Conservation (phyloP, 495 filamentous ascomycete genomes). For the Xylaria palmicola region DNA sequence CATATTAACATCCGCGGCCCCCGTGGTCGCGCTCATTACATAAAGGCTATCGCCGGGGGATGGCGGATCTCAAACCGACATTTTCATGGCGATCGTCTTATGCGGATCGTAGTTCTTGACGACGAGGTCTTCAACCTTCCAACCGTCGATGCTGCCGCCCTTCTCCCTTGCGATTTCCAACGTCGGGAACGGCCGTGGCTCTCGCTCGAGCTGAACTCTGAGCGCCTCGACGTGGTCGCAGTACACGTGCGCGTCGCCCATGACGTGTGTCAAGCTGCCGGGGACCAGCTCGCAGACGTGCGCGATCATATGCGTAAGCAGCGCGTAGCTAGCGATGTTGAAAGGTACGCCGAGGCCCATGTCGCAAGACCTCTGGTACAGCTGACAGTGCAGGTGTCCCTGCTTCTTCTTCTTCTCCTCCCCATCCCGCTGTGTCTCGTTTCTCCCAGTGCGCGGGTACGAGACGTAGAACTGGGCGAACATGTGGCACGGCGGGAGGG, state of each 20-base stretch:
- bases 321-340: constrained; percentile 92
- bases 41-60: neutral
- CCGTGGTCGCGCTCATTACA: neutral
- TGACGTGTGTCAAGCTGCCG: constrained; percentile 82
- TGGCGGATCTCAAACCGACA: constrained; percentile 63
- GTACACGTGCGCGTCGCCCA: constrained; percentile 97
- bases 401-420: constrained; percentile 43
- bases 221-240: constrained; percentile 89
- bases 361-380: constrained; percentile 95
- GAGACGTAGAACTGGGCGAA: constrained; percentile 98
- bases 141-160: constrained; percentile 74
- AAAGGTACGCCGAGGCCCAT: constrained; percentile 98
- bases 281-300: constrained; percentile 79
- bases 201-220: constrained; percentile 71
- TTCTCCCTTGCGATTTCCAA: constrained; percentile 66
- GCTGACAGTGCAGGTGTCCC: constrained; percentile 74
- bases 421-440: constrained; percentile 28
- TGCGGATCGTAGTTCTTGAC: constrained; percentile 88
- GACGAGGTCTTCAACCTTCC: constrained; percentile 84
- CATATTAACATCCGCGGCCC: neutral
- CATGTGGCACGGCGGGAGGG: constrained; percentile 96
- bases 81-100: constrained; percentile 92
- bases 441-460: constrained; percentile 52
- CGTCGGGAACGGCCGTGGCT: constrained; percentile 79
- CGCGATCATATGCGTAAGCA: constrained; percentile 92